Percentiles rank a stretch among this genome's conserved stretches.
Conservation (phyloP, 2,329 filamentous ascomycete species). For the Sclerotinia minor region DNA sequence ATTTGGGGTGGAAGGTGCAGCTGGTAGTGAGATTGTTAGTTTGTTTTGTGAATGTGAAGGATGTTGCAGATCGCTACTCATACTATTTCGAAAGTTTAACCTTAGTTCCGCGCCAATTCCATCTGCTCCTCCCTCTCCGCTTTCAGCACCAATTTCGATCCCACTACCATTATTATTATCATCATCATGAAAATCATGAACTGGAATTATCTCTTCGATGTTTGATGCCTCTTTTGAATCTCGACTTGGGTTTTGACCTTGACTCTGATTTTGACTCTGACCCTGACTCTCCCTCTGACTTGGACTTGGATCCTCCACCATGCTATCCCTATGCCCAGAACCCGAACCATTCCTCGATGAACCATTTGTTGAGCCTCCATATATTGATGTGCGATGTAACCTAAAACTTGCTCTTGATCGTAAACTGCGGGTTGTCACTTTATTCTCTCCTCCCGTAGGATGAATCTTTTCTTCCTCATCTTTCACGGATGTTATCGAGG, state of each 20-base stretch:
- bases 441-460: conserved; percentile 1
- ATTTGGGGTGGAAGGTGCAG: neutral
- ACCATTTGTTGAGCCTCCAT: conserved; percentile 19
- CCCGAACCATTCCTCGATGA: conserved; percentile 13
- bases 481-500: conserved; percentile 10
- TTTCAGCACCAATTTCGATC: neutral
- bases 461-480: neutral
- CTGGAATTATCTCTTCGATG: neutral
- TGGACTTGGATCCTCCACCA: conserved; percentile 1
- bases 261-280: neutral
- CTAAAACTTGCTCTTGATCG: conserved; percentile 15
- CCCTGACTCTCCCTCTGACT: neutral
- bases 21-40: neutral
- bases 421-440: conserved; percentile 10
- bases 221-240: conserved; percentile 4
- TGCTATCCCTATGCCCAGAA: neutral
- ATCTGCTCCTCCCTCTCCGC: neutral
- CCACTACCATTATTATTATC: neutral
- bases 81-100: conserved; percentile 22
- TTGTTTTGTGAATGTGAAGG: conserved; percentile 11
- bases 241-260: neutral
- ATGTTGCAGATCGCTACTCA: conserved; percentile 26
- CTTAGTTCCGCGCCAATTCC: conserved; percentile 22
- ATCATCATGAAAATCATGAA: neutral
- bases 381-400: conserved; percentile 6